phyloP scores from a whole-genome alignment of 2,329 filamentous ascomycete species.

The Paecilomyces variotii region DNA sequence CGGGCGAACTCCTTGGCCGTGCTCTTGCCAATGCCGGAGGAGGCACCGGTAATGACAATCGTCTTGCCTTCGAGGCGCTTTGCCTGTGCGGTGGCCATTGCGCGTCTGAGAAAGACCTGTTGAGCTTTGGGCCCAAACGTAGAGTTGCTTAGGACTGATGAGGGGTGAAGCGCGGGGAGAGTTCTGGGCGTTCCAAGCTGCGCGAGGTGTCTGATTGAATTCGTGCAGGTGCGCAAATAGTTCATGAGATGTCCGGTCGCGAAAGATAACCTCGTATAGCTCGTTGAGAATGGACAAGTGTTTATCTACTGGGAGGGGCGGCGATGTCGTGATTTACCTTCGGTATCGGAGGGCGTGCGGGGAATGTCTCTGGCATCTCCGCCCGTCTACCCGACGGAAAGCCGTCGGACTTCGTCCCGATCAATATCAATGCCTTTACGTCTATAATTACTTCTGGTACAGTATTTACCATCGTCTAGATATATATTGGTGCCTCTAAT shows the following conservation, averaged over 20 bases:
- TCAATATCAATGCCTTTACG: not conserved
- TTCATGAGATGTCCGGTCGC: not conserved
- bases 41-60: constrained; percentile 82
- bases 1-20: constrained; percentile 86
- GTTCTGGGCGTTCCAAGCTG: not conserved
- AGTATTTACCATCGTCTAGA: not conserved
- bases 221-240: not conserved
- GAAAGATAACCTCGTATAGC: not conserved
- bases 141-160: not conserved
- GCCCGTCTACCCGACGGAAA: not conserved
- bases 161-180: not conserved
- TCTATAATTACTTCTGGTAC: not conserved
- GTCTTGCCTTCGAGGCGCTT: constrained; percentile 92
- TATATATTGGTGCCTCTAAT: not conserved
- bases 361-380: not conserved
- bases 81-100: constrained; percentile 60
- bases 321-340: not conserved
- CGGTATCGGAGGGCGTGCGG: not conserved
- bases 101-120: constrained; percentile 25
- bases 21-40: constrained; percentile 73
- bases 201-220: not conserved
- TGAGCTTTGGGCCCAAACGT: not conserved
- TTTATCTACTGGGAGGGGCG: not conserved
- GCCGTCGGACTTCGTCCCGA: not conserved
- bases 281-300: not conserved